Conservation (phyloP, 768 basidiomycete species). For the Zangia roseola region DNA sequence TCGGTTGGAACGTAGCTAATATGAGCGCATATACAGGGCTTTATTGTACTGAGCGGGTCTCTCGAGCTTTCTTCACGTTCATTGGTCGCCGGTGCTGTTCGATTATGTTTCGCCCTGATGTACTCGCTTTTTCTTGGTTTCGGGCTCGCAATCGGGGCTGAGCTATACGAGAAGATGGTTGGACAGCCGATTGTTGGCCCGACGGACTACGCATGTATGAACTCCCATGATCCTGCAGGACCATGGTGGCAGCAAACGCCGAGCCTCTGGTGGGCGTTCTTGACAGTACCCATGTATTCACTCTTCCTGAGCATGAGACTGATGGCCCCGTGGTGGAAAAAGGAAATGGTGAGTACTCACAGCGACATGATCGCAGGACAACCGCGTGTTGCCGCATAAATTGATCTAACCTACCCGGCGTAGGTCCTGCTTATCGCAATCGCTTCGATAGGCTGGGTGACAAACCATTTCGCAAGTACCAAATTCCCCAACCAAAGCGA, state of each 20-base stretch:
- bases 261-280: conserved; percentile 70
- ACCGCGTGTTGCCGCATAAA: neutral
- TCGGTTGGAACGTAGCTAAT: neutral
- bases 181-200: conserved; percentile 43
- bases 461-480: conserved; percentile 62
- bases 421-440: conserved; percentile 56
- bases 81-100: conserved; percentile 81
- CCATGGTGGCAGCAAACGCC: conserved; percentile 78
- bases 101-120: conserved; percentile 74
- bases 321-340: conserved; percentile 54
- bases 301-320: conserved; percentile 65
- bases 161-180: conserved; percentile 61
- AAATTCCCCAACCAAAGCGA: conserved; percentile 70
- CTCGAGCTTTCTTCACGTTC: conserved; percentile 80
- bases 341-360: conserved; percentile 50
- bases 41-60: conserved; percentile 68
- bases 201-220: conserved; percentile 59
- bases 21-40: conserved; percentile 40
- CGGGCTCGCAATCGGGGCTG: conserved; percentile 77
- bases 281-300: conserved; percentile 70
- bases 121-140: conserved; percentile 81
- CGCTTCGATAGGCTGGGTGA: conserved; percentile 71
- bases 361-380: neutral
- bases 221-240: conserved; percentile 53
- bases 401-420: neutral